A percentile compares a stretch with the other conserved stretches of the same genome.
These are phyloP conservation scores for Trypanosoma theileri DNA, from an alignment of 208 protist species.

Conservation along the genomic window DNA sequence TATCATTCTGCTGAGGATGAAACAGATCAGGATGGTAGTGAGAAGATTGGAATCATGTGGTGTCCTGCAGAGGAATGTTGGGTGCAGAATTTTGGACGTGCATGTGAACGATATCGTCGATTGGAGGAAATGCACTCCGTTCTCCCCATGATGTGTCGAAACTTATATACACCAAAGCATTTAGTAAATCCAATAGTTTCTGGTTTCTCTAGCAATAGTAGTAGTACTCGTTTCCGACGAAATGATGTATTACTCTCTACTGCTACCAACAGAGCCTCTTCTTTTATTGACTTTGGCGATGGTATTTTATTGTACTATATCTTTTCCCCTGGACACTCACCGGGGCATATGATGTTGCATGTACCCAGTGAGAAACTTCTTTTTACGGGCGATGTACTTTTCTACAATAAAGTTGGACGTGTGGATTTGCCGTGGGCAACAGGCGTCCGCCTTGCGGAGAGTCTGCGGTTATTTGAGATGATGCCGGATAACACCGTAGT, in stretches of 20 bases:
- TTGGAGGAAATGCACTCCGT: constrained; percentile 60
- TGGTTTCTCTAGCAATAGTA: background rate
- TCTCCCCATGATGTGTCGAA: constrained; percentile 69
- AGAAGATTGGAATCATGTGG: constrained; percentile 69
- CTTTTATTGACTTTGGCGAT: constrained; percentile 79
- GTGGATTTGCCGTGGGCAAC: constrained; percentile 85
- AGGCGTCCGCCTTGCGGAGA: constrained; percentile 80
- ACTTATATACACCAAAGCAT: constrained; percentile 47
- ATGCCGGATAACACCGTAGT: constrained; percentile 83
- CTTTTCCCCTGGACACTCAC: constrained; percentile 87
- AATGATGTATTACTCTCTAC: constrained; percentile 75
- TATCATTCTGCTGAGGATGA: background rate
- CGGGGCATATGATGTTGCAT: constrained; percentile 89
- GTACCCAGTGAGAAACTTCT: constrained; percentile 79
- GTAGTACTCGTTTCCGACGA: constrained; percentile 37
- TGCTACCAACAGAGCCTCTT: constrained; percentile 77
- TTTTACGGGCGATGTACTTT: constrained; percentile 87
- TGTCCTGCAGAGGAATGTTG: constrained; percentile 74
- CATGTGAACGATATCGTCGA: constrained; percentile 78
- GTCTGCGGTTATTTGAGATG: constrained; percentile 66
- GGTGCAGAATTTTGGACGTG: constrained; percentile 75
- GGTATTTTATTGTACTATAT: constrained; percentile 81
- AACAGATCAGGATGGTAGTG: constrained; percentile 10
- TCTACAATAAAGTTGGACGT: constrained; percentile 79
- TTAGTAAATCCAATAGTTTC: background rate